Evolutionary conservation across 2,329 filamentous ascomycete genomes (phyloP), one percentile per base, ranked within the genome.

Genomic region (Acephala macrosclerotiorum): DNA sequence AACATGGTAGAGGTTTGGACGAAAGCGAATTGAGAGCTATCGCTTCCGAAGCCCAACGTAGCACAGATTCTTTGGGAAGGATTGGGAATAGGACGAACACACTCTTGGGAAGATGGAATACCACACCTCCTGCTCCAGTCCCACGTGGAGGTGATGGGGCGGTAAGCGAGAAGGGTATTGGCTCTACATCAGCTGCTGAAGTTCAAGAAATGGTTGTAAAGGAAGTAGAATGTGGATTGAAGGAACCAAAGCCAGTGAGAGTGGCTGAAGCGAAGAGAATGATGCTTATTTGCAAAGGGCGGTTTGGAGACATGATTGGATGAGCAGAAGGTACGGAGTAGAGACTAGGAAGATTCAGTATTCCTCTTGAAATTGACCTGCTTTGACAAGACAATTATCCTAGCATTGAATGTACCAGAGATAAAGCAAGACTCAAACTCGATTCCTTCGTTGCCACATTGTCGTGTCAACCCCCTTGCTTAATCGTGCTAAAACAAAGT

Each of bases 241-340:
- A 57, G 42, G 66, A 75, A 35, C 75, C 75, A 11, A 75, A 73
- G 59, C 75, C 75, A 9, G 49, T 75, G 35, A 63, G 74, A 53
- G 63, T 71, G 25, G 63, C 66, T 12, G 75, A 76, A 55, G 73
- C 75, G 66, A 73, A 71, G 63, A 70, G 74, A 26, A 74, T 75
- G 72, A 67, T 71, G 58, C 60, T 70, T 29, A 58, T 76, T 2
- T 76, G 75, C 68, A 72, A 70, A 57, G 74, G 69, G 26, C 66
- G 68, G 25, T 64, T 68, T 25, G 71, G 68, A 18, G 63, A 45
- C 53, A 58, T 63, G 12, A 60, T 45, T 33, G 26, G 64, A 70
- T 47, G 64, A 57, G 35, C 68, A 68, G 29, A 69, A 66, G 47
- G 22, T 53, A 53, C 51, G 58, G 29, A n/a, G n/a, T n/a, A n/a